Conservation (phyloP, 805 yeast genomes). For the Nakazawaea peltata region DNA sequence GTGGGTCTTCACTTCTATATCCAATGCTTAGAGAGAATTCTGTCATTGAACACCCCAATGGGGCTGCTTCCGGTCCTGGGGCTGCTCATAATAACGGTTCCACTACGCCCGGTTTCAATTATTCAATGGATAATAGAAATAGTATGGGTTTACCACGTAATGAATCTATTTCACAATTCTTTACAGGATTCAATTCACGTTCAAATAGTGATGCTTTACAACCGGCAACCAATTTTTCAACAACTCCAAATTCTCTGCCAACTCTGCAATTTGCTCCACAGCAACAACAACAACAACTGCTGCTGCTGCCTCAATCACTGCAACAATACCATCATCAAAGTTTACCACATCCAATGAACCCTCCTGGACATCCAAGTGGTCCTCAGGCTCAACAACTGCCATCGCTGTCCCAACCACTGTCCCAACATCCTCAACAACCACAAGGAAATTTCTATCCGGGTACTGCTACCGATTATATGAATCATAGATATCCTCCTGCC, state of each 20-base stretch:
- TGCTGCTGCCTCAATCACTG: not conserved
- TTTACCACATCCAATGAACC: constrained; percentile 2
- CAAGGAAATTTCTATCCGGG: constrained; percentile 1
- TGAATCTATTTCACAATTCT: constrained; percentile 9
- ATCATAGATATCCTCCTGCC: constrained; percentile 6
- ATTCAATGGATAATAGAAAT: not conserved
- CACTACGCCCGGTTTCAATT: no score
- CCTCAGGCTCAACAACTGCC: not conserved
- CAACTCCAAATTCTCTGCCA: constrained; percentile 3
- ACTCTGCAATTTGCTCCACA: constrained; percentile 3
- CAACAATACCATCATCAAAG: not conserved
- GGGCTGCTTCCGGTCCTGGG: not conserved
- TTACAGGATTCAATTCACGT: constrained; percentile 7
- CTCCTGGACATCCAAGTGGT: not conserved
- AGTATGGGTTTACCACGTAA: constrained; percentile 4
- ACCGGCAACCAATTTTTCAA: no score
- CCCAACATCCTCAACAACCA: not conserved
- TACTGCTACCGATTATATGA: constrained; percentile 1
- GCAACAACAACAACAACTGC: constrained; percentile 4
- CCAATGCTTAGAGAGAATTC: constrained; percentile 12
- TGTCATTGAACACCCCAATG: constrained; percentile 4
- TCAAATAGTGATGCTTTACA: constrained; percentile 1
- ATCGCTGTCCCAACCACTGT: not conserved
- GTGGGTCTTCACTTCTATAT: constrained; percentile 18
- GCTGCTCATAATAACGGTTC: not conserved